Conservation (phyloP, 306 rosid genomes). For the Castanospermum australe region DNA sequence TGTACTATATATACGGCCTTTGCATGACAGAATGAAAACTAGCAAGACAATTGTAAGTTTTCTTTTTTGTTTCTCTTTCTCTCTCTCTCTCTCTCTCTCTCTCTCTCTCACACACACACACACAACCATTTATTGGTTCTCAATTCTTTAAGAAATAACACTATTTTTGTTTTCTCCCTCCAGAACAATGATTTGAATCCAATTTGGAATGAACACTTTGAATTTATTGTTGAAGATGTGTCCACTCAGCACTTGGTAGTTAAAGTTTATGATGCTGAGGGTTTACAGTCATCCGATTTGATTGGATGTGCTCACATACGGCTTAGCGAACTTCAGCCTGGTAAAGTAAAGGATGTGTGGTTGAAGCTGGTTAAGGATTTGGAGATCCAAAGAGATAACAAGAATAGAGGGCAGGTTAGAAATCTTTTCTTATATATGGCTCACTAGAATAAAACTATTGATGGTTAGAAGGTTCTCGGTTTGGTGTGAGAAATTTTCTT, state of each 20-base stretch:
- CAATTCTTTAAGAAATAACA: slow-evolving; percentile 22
- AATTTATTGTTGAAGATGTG: slow-evolving; percentile 83
- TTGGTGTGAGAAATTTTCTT: neutral
- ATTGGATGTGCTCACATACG: slow-evolving; percentile 66
- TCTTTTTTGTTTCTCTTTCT: neutral
- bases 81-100: neutral
- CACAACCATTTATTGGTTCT: slow-evolving; percentile 17
- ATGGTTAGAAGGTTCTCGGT: slow-evolving; percentile 21
- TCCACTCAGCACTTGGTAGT: slow-evolving; percentile 83
- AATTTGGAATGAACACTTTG: slow-evolving; percentile 95
- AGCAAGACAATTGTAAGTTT: slow-evolving; percentile 86
- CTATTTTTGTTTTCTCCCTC: slow-evolving; percentile 10
- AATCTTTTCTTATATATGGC: slow-evolving; percentile 10
- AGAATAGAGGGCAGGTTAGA: slow-evolving; percentile 84
- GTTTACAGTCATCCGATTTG: slow-evolving; percentile 75
- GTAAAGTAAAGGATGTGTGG: slow-evolving; percentile 94
- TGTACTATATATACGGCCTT: slow-evolving; percentile 68
- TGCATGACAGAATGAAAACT: slow-evolving; percentile 75
- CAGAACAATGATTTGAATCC: slow-evolving; percentile 97
- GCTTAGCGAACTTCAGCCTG: slow-evolving; percentile 82
- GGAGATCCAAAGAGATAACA: slow-evolving; percentile 85
- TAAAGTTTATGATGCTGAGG: slow-evolving; percentile 78
- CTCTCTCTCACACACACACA: too few species aligned
- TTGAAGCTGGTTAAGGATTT: slow-evolving; percentile 95
- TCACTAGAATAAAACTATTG: slow-evolving; percentile 19